Base-by-base conservation (phyloP, 768 basidiomycete genomes). In the Lactifluus subvellereus region DNA sequence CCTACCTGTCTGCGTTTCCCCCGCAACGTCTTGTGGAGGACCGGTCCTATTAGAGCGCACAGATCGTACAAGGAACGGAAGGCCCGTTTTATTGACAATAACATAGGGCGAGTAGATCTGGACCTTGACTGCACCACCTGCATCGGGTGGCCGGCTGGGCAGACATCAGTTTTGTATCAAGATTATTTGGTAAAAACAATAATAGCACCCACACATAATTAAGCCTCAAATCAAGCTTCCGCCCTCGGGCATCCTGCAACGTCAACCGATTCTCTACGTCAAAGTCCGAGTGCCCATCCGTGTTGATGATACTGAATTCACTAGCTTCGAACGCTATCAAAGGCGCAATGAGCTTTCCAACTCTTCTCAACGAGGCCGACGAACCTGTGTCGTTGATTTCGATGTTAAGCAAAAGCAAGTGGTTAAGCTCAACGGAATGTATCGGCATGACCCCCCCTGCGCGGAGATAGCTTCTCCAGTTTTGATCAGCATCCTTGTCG, bases 301-400 rank as follows among this genome's bases (percentile, higher is more conserved):
- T 92, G 71, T 94, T 98, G 75, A 99, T 95, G 74, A 99, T 98
- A 3, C 94, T 89, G 69, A 97, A 99, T 62, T 98, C 95, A 72
- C 94, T 96, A 16, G 93, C 88, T 70, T 89, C 89, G 78, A 94
- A 92, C 14, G 85, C 94, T 96, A 68, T 4, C 57, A 33, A 47
- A 30, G 35, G 37, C 30, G 30, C 27, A 59, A 38, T 35, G 20
- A 57, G 42, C 32, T 48, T 40, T 18, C 30, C 13, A 50, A 37
- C 8, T 30, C 22, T n/a, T 18, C 47, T 18, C n/a, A 54, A 35
- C 7, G 57, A 42, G 16, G n/a, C 50, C 2, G 18, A 61, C 80
- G 69, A 68, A 94, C 96, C 85, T 53, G 93, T 90, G 68, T 98
- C 96, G 75, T 98, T 89, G 1, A 97, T 79, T 58, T 87, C 80